These are phyloP conservation scores for Malania oleifera DNA, from an alignment of 164 flowering plant species.

Conservation along the genomic window DNA sequence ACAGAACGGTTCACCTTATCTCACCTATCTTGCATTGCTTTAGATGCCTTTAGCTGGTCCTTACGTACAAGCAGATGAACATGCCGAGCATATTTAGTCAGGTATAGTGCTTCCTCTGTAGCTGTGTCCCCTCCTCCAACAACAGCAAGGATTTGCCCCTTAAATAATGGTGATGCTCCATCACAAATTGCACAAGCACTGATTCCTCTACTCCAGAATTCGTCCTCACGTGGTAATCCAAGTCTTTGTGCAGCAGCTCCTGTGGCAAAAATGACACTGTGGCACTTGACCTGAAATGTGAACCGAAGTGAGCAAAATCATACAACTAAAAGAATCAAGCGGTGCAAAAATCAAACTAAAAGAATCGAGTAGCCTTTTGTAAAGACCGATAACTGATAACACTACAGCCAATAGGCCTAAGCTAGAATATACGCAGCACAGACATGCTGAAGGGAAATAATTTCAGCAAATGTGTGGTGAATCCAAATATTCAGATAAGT, in stretches of 20 bases:
- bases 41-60: slow-evolving; percentile 85
- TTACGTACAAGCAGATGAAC: slow-evolving; percentile 87
- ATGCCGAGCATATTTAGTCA: slow-evolving; percentile 95
- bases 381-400: background rate
- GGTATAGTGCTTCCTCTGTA: slow-evolving; percentile 92
- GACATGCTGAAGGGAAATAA: too few relatives aligned
- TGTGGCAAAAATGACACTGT: slow-evolving; percentile 77
- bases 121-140: slow-evolving; percentile 99
- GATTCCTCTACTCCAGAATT: slow-evolving; percentile 97
- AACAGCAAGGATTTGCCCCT: slow-evolving; percentile 92
- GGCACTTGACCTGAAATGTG: slow-evolving; percentile 71
- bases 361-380: too few relatives aligned
- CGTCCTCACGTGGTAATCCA: slow-evolving; percentile 81
- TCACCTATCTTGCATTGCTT: slow-evolving; percentile 98
- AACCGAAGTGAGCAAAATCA: background rate
- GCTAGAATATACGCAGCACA: background rate
- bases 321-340: background rate
- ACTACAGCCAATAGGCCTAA: background rate
- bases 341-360: too few relatives aligned
- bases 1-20: slow-evolving; percentile 7
- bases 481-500: too few relatives aligned
- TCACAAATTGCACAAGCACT: slow-evolving; percentile 99
- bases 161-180: slow-evolving; percentile 94
- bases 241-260: slow-evolving; percentile 94
- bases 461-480: too few relatives aligned